Conservation (phyloP, 1,139 yeast genomes). For the Zhuliangozyma parablackwelliae region DNA sequence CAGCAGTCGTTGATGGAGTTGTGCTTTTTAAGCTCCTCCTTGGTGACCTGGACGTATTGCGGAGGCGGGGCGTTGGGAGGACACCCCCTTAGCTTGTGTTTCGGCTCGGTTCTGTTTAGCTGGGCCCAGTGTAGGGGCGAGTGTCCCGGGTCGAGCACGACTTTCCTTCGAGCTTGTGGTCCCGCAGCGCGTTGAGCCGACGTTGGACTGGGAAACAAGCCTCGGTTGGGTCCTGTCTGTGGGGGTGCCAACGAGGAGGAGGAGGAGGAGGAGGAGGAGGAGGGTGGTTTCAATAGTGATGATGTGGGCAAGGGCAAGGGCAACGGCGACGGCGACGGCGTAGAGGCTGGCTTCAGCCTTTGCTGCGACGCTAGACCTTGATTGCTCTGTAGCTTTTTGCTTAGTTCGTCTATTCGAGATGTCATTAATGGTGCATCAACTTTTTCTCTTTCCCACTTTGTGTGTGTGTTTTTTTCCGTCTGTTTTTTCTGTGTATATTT, state of each 20-base stretch:
- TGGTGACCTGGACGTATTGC: conserved; percentile 48
- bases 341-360: conserved; percentile 1
- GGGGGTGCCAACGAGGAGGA: conserved; percentile 5
- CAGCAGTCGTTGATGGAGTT: conserved; percentile 65
- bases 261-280: no score
- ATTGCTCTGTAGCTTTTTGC: conserved; percentile 3
- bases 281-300: no score
- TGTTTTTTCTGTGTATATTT: no score
- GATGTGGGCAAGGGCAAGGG: conserved; percentile 3
- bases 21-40: conserved; percentile 60
- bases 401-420: conserved; percentile 7
- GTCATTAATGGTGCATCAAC: conserved; percentile 1
- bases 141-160: conserved; percentile 68
- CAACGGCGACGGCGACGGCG: background rate
- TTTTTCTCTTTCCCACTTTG: no score
- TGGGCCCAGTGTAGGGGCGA: conserved; percentile 88
- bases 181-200: conserved; percentile 36
- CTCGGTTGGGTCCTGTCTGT: conserved; percentile 4
- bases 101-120: conserved; percentile 33
- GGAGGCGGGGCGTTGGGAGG: conserved; percentile 40
- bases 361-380: conserved; percentile 4
- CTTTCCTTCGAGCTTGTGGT: conserved; percentile 42
- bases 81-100: conserved; percentile 35
- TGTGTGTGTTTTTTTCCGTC: no score
- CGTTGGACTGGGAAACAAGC: conserved; percentile 34